These are phyloP conservation scores for Cyphellophora europaea DNA, from an alignment of 2,329 filamentous ascomycete genomes.

Conservation along the genomic window DNA sequence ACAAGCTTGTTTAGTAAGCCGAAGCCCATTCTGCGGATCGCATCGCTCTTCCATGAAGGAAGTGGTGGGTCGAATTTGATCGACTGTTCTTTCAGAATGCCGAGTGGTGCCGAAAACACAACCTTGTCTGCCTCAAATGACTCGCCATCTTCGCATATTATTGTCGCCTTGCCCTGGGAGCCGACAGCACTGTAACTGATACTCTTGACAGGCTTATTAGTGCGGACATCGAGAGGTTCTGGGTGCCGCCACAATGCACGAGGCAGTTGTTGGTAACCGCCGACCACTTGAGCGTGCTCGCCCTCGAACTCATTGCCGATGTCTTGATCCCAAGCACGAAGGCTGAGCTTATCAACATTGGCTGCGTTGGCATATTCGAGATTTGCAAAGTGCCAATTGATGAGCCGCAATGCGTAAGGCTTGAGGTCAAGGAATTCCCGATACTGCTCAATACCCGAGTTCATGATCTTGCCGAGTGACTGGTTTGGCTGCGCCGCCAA, in stretches of 20 bases:
- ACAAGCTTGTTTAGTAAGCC: slow-evolving; percentile 94
- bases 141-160: slow-evolving; percentile 71
- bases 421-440: slow-evolving; percentile 71
- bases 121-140: slow-evolving; percentile 76
- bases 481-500: slow-evolving; percentile 55
- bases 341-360: slow-evolving; percentile 75
- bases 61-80: slow-evolving; percentile 83
- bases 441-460: slow-evolving; percentile 85
- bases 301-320: slow-evolving; percentile 97
- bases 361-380: slow-evolving; percentile 95
- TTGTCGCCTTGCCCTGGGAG: slow-evolving; percentile 40
- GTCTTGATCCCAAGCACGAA: slow-evolving; percentile 92
- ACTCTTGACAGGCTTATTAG: slow-evolving; percentile 61
- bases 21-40: slow-evolving; percentile 78
- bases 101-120: slow-evolving; percentile 82
- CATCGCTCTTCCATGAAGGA: slow-evolving; percentile 74
- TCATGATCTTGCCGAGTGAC: slow-evolving; percentile 82
- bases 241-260: slow-evolving; percentile 74
- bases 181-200: slow-evolving; percentile 53
- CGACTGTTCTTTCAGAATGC: slow-evolving; percentile 74
- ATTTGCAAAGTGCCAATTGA: slow-evolving; percentile 98
- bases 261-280: slow-evolving; percentile 90
- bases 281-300: slow-evolving; percentile 83
- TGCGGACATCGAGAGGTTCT: slow-evolving; percentile 64
- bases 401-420: slow-evolving; percentile 74